phyloP scores from a whole-genome alignment of 257 asterid species.

The Solanum clarkiae region DNA sequence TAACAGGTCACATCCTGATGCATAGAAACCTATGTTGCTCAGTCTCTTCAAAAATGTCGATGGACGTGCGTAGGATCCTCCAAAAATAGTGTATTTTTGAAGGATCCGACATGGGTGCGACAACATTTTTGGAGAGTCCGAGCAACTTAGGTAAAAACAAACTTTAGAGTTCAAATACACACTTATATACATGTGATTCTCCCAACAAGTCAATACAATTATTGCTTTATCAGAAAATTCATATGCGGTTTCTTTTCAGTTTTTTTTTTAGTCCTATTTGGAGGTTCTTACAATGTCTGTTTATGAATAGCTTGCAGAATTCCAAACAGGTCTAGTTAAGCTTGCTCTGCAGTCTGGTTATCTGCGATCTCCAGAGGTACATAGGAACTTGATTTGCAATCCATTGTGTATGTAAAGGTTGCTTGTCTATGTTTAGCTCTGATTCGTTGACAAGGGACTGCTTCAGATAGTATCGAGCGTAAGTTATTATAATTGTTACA shows the following conservation, averaged over 20 bases:
- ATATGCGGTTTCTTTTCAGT: background rate
- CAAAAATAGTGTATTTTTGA: too few relatives aligned
- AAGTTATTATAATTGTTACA: constrained; percentile 1
- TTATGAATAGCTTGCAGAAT: constrained; percentile 69
- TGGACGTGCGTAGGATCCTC: too few relatives aligned
- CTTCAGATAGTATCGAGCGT: background rate
- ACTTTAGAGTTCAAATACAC: background rate
- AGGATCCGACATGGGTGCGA: too few relatives aligned
- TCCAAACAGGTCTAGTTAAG: constrained; percentile 87
- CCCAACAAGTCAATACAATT: background rate
- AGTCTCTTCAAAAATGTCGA: too few relatives aligned
- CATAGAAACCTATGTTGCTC: too few relatives aligned
- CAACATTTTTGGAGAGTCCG: too few relatives aligned
- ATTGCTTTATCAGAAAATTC: background rate
- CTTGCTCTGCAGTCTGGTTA: constrained; percentile 58
- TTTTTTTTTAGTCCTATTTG: background rate
- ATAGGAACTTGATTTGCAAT: background rate
- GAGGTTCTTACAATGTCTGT: background rate
- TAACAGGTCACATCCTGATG: background rate
- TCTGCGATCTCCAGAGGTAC: constrained; percentile 82
- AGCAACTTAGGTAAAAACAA: too few relatives aligned
- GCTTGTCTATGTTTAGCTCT: background rate
- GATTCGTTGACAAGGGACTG: background rate
- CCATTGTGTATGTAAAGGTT: background rate
- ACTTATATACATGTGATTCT: background rate